These are phyloP conservation scores for Lanmaoa pseudosensibilis DNA, from an alignment of 768 basidiomycete genomes.

Conservation along the genomic window DNA sequence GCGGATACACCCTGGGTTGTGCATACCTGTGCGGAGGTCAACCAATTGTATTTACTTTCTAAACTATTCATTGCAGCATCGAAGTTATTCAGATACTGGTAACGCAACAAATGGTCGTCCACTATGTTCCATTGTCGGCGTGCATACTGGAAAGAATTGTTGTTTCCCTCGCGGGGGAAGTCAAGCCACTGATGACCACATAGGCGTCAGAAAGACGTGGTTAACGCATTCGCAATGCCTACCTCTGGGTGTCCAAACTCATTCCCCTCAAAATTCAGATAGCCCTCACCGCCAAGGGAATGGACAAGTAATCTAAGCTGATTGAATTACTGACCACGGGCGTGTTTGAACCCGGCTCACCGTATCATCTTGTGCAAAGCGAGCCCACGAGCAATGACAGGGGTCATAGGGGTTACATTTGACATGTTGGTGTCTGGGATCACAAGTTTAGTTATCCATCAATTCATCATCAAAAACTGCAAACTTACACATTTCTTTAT, in stretches of 20 bases:
- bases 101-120: conserved; percentile 84
- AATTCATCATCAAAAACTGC: background rate
- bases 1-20: background rate
- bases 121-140: conserved; percentile 96
- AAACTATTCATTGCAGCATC: conserved; percentile 88
- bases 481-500: conserved; percentile 96
- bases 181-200: conserved; percentile 82
- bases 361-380: conserved; percentile 98
- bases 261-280: conserved; percentile 96
- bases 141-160: conserved; percentile 95
- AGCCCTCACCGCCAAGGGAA: conserved; percentile 94
- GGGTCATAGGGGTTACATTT: conserved; percentile 77
- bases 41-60: conserved; percentile 83
- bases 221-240: conserved; percentile 13
- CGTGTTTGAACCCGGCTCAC: conserved; percentile 40
- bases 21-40: conserved; percentile 72
- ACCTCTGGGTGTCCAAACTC: conserved; percentile 99
- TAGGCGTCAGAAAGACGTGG: background rate
- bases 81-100: conserved; percentile 91
- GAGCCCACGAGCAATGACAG: conserved; percentile 83
- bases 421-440: conserved; percentile 89
- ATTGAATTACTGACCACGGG: background rate
- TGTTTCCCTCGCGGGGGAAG: conserved; percentile 95
- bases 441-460: background rate
- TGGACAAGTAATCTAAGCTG: conserved; percentile 76